Percentiles rank a stretch among this genome's conserved stretches.
Evolutionary conservation across 2,329 filamentous ascomycete genomes (phyloP).

Genomic region (Neoascochyta sp.): DNA sequence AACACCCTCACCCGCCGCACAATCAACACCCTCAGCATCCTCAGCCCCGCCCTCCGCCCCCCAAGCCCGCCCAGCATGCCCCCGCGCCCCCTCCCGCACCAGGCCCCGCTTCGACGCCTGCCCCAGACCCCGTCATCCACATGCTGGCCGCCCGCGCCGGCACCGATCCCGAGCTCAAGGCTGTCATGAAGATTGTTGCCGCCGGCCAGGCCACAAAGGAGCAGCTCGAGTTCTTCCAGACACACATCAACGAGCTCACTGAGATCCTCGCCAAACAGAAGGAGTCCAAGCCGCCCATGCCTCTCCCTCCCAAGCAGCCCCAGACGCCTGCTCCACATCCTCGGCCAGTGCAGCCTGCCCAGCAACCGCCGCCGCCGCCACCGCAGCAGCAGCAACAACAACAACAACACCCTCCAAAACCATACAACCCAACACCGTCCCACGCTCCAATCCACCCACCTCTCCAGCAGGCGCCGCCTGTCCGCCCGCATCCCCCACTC

Average conservation of each 20-base stretch:
- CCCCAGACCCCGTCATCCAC: conserved; percentile 74
- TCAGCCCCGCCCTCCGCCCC: conserved; percentile 28
- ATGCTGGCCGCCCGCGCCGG: conserved; percentile 73
- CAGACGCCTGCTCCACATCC: conserved; percentile 9
- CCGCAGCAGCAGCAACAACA: conserved; percentile 6
- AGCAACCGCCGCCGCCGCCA: conserved; percentile 3
- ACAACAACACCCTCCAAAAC: conserved; percentile 5
- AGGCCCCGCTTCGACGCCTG: conserved; percentile 31
- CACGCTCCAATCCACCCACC: conserved; percentile 13
- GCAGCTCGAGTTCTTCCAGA: conserved; percentile 72
- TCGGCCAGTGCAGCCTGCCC: conserved; percentile 5
- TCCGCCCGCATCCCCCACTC: conserved; percentile 15
- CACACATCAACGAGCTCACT: conserved; percentile 76
- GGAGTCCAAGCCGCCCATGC: conserved; percentile 15
- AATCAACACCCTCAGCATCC: conserved; percentile 12
- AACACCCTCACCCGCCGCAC: not conserved
- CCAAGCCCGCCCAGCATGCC: conserved; percentile 25
- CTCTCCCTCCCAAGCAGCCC: conserved; percentile 14
- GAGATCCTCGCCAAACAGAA: conserved; percentile 45
- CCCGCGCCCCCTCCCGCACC: conserved; percentile 17
- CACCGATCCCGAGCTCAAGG: conserved; percentile 67
- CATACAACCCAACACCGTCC: conserved; percentile 8
- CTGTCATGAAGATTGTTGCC: conserved; percentile 79
- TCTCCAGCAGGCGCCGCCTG: conserved; percentile 16
- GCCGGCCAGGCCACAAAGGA: conserved; percentile 67